Percentiles rank a stretch among this genome's conserved stretches.
These are phyloP conservation scores for Mucor indicus DNA, from an alignment of 371 early-diverging fungal species.

Conservation along the genomic window DNA sequence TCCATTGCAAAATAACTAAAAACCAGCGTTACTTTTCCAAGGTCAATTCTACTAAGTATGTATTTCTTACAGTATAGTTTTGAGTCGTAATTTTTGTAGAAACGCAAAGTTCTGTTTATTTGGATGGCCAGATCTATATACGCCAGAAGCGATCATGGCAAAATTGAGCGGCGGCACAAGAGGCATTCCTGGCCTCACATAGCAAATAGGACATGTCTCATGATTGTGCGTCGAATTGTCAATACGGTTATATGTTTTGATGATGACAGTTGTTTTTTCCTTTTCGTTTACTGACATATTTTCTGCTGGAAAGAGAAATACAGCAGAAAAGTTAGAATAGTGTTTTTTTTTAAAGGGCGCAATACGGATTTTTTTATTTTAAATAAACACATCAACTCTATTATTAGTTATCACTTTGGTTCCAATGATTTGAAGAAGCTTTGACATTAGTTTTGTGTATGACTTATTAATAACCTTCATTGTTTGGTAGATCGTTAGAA, in stretches of 20 bases:
- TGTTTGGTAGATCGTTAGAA: too few relatives aligned
- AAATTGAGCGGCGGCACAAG: conserved; percentile 90
- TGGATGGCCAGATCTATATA: conserved; percentile 87
- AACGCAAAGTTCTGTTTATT: conserved; percentile 81
- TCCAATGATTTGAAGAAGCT: too few relatives aligned
- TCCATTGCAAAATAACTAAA: conserved; percentile 74
- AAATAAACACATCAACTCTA: too few relatives aligned
- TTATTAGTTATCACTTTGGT: too few relatives aligned
- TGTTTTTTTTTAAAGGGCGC: too few relatives aligned
- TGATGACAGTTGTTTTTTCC: conserved; percentile 4
- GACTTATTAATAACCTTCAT: too few relatives aligned
- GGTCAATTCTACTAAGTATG: background rate
- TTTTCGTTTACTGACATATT: background rate
- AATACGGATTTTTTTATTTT: too few relatives aligned
- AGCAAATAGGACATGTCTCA: conserved; percentile 38
- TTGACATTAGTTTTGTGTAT: too few relatives aligned
- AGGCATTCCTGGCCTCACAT: conserved; percentile 40
- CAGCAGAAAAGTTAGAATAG: too few relatives aligned
- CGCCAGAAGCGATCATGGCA: conserved; percentile 82
- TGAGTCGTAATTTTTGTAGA: conserved; percentile 69
- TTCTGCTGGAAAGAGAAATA: background rate
- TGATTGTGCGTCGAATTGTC: conserved; percentile 3
- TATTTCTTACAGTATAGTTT: conserved; percentile 66
- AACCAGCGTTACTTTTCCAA: background rate
- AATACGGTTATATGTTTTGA: background rate